Conservation (phyloP, 768 basidiomycete genomes). For the Krasilnikovozyma curviuscula region DNA sequence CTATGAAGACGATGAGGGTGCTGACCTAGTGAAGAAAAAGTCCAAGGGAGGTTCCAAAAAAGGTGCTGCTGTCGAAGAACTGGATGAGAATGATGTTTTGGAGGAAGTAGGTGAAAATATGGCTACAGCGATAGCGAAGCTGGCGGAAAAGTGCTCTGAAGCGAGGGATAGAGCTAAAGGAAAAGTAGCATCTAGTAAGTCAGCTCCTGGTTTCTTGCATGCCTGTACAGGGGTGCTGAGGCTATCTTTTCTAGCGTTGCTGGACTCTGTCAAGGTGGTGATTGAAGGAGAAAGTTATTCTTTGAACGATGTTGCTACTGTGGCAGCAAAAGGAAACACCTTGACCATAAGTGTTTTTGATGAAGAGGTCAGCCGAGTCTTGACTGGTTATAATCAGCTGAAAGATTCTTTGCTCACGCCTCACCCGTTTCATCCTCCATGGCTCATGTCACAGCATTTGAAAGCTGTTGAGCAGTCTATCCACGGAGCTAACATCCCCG, state of each 20-base stretch:
- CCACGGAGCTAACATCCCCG: conserved; percentile 24
- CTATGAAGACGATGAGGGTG: too few relatives aligned
- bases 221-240: too few relatives aligned
- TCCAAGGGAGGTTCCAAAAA: too few relatives aligned
- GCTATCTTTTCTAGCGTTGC: conserved; percentile 21
- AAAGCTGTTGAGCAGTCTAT: conserved; percentile 26
- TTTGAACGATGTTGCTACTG: conserved; percentile 21
- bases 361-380: conserved; percentile 16
- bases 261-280: conserved; percentile 22
- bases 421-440: neutral
- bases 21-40: too few relatives aligned
- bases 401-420: neutral
- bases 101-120: too few relatives aligned
- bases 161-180: too few relatives aligned
- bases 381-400: neutral
- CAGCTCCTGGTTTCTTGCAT: too few relatives aligned
- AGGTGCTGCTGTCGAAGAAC: too few relatives aligned
- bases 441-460: conserved; percentile 13
- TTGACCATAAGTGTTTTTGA: conserved; percentile 25
- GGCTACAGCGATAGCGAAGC: too few relatives aligned
- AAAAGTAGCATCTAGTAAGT: too few relatives aligned
- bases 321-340: conserved; percentile 21
- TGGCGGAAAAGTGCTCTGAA: too few relatives aligned
- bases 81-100: too few relatives aligned
- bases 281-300: conserved; percentile 14